Percentiles rank a stretch among this genome's conserved stretches.
Conservation (phyloP, 352 stramenopile species). For the Phytopythium kandeliae region DNA sequence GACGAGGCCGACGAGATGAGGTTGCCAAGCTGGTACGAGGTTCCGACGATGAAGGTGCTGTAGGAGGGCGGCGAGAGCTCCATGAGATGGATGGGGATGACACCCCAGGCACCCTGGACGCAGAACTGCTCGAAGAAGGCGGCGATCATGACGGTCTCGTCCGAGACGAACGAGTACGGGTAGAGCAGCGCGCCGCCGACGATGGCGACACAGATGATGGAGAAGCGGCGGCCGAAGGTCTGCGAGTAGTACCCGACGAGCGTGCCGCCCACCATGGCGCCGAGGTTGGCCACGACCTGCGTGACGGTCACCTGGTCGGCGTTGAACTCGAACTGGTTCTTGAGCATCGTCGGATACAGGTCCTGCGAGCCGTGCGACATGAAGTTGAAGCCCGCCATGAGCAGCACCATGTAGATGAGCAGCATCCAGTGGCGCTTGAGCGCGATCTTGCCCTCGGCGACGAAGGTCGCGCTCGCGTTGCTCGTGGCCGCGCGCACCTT, state of each 20-base stretch:
- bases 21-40: conserved; percentile 50
- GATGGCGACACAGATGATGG: conserved; percentile 29
- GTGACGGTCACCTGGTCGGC: conserved; percentile 38
- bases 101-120: conserved; percentile 46
- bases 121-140: conserved; percentile 47
- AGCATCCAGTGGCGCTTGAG: conserved; percentile 37
- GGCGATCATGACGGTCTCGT: conserved; percentile 19
- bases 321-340: conserved; percentile 41
- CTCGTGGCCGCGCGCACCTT: conserved; percentile 15
- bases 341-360: conserved; percentile 45
- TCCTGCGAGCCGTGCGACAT: conserved; percentile 41
- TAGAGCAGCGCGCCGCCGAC: conserved; percentile 32
- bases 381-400: conserved; percentile 48
- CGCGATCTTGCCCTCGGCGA: conserved; percentile 32
- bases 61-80: conserved; percentile 49
- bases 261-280: conserved; percentile 39
- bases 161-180: conserved; percentile 33
- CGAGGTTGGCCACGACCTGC: conserved; percentile 41
- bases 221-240: conserved; percentile 35
- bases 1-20: conserved; percentile 45
- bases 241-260: conserved; percentile 55
- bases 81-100: conserved; percentile 55
- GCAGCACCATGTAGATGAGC: conserved; percentile 32
- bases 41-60: conserved; percentile 39
- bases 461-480: conserved; percentile 24